Base-by-base conservation (phyloP, 768 basidiomycete species). In the Amanita fuliginea region DNA sequence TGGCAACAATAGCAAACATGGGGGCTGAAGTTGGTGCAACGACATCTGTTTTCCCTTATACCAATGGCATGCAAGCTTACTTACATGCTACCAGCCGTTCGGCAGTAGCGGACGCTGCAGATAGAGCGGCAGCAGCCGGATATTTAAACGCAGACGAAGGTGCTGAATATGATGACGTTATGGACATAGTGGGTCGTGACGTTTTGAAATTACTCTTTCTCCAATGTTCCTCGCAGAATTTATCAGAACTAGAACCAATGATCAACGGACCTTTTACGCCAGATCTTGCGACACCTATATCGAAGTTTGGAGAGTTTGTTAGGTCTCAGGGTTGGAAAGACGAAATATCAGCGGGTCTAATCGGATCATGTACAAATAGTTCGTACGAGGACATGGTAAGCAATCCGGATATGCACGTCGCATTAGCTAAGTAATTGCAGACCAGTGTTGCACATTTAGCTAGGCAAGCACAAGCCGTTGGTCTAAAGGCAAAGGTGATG, bases 21-120 rank as follows among this genome's bases (percentile, higher is more conserved):
- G 96, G 96, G 45, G 96, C 96, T 10, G 96, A 99, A 71, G 94
- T 98, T n/a, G 96, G 96, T 34, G 96, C 96, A n/a, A 99, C 96
- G 1, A 98, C 96, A 0, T 95, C 94, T 1, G 91, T 87, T 5
- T 99, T 99, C 76, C 94, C 95, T 4, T 99, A 98, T 67, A 92
- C 91, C 13, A 66, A 77, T 14, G 80, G 80, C 59, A 98, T 98
- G 95, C 76, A 81, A 28, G 73, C 79, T 32, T 99, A 98, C 67
- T 78, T 99, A 26, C 72, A 78, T 54, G 93, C 93, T 16, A 99
- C 96, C 7, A 84, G 90, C 43, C 82, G 96, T 50, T 80, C 76
- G 35, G 79, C 85, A 28, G 91, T 95, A 21, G 94, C 94, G 26
- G 69, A 67, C 13, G 89, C 89, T 26, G 96, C 96, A 0, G 93